phyloP scores from a whole-genome alignment of 148 eudicot genomes.

The Limonium bicolor region DNA sequence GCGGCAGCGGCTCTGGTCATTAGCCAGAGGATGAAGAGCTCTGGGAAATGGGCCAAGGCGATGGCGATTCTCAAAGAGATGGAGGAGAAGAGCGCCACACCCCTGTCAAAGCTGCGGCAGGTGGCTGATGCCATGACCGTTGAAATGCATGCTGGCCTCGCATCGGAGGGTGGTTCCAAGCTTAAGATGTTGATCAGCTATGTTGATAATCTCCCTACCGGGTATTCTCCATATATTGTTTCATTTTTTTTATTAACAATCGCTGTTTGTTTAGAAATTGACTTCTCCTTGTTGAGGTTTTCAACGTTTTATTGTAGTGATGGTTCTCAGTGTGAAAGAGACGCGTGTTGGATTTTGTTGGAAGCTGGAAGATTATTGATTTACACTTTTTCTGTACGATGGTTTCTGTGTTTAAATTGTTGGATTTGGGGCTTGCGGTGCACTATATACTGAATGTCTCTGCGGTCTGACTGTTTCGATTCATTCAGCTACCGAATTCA shows the following conservation, averaged over 20 bases:
- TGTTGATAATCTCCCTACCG: slow-evolving; percentile 73
- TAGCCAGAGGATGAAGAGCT: slow-evolving; percentile 27
- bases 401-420: too few species aligned
- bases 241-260: not conserved
- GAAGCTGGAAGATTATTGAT: too few species aligned
- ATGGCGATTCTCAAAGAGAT: slow-evolving; percentile 35
- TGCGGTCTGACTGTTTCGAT: too few species aligned
- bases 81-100: slow-evolving; percentile 36
- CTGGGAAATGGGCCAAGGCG: slow-evolving; percentile 33
- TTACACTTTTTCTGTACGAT: too few species aligned
- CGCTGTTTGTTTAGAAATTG: not conserved
- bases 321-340: too few species aligned
- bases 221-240: slow-evolving; percentile 36
- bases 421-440: too few species aligned
- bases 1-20: slow-evolving; percentile 49
- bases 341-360: too few species aligned
- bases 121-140: slow-evolving; percentile 80
- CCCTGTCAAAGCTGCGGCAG: slow-evolving; percentile 36
- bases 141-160: slow-evolving; percentile 92
- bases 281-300: too few species aligned
- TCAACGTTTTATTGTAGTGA: too few species aligned
- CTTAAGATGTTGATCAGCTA: slow-evolving; percentile 80
- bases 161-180: slow-evolving; percentile 74
- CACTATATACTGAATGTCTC: too few species aligned
- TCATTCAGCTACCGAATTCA: too few species aligned